Conservation (phyloP, 192 early-diverging fungal genomes). For the Umbelopsis sp. region DNA sequence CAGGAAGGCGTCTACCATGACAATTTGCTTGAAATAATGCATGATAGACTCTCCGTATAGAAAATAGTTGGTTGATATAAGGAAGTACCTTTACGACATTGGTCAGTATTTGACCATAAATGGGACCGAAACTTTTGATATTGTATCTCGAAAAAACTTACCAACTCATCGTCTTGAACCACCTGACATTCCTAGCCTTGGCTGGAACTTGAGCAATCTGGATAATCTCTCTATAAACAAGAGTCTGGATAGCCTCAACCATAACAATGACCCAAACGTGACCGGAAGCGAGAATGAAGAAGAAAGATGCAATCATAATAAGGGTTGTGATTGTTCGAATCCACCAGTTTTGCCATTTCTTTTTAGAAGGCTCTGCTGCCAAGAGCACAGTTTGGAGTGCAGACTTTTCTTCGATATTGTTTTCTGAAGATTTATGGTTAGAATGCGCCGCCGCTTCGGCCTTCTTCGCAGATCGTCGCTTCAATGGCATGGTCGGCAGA, state of each 20-base stretch:
- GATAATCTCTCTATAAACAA: conserved; percentile 95
- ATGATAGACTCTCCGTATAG: conserved; percentile 94
- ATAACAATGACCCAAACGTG: conserved; percentile 85
- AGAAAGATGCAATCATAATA: conserved; percentile 88
- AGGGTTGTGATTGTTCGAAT: conserved; percentile 84
- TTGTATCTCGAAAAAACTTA: conserved; percentile 24
- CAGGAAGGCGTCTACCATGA: conserved; percentile 84
- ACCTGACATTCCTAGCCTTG: conserved; percentile 84
- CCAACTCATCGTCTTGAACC: conserved; percentile 93
- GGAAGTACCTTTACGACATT: conserved; percentile 69
- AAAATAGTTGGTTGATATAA: conserved; percentile 89
- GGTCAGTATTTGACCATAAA: not conserved
- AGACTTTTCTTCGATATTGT: not conserved
- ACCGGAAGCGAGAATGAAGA: conserved; percentile 73
- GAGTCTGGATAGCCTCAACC: conserved; percentile 80
- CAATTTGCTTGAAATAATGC: conserved; percentile 82
- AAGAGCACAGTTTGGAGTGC: conserved; percentile 42
- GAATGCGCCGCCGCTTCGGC: not conserved
- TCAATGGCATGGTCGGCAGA: conserved; percentile 7
- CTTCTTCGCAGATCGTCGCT: conserved; percentile 18
- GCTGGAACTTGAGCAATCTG: conserved; percentile 81
- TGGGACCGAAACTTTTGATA: too few relatives aligned
- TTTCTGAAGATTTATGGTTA: conserved; percentile 2
- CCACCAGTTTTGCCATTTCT: conserved; percentile 82
- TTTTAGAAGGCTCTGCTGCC: conserved; percentile 44